Evolutionary conservation across 2,329 filamentous ascomycete species (phyloP).

Genomic region (Aspergillus fumigatiaffinis): DNA sequence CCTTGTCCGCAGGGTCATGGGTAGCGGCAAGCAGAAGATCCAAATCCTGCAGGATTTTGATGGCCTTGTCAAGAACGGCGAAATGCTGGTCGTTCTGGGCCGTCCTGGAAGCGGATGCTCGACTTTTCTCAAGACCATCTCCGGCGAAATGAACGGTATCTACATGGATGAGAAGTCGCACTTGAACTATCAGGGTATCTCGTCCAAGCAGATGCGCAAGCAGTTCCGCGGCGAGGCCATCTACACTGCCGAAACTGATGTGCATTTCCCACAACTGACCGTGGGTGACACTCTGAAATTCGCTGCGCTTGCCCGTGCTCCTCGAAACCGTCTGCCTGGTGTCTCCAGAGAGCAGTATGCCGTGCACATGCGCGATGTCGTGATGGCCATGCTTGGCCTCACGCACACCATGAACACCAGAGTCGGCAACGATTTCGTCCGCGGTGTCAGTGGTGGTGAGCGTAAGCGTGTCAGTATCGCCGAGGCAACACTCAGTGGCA

Average conservation of each 20-base stretch:
- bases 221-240: constrained; percentile 79
- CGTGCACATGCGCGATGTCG: constrained; percentile 42
- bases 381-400: constrained; percentile 44
- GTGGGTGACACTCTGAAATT: constrained; percentile 78
- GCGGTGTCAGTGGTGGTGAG: constrained; percentile 59
- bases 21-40: constrained; percentile 45
- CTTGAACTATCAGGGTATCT: constrained; percentile 70
- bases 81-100: constrained; percentile 57
- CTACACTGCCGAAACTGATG: constrained; percentile 80
- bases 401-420: constrained; percentile 51
- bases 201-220: constrained; percentile 62
- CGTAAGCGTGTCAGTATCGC: constrained; percentile 60
- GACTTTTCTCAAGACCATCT: constrained; percentile 81
- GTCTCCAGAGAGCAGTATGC: constrained; percentile 44
- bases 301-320: constrained; percentile 63
- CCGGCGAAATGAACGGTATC: constrained; percentile 79
- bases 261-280: constrained; percentile 73
- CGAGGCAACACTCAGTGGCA: constrained; percentile 48
- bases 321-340: constrained; percentile 37
- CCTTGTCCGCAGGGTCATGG: constrained; percentile 30
- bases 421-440: constrained; percentile 54
- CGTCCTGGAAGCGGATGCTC: constrained; percentile 59
- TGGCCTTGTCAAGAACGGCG: constrained; percentile 56
- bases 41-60: constrained; percentile 63
- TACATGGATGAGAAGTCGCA: constrained; percentile 65